A percentile compares a stretch with the other conserved stretches of the same genome.
These are phyloP conservation scores for Talaromyces sp. DNA, from an alignment of 2,329 filamentous ascomycete genomes.

Conservation along the genomic window DNA sequence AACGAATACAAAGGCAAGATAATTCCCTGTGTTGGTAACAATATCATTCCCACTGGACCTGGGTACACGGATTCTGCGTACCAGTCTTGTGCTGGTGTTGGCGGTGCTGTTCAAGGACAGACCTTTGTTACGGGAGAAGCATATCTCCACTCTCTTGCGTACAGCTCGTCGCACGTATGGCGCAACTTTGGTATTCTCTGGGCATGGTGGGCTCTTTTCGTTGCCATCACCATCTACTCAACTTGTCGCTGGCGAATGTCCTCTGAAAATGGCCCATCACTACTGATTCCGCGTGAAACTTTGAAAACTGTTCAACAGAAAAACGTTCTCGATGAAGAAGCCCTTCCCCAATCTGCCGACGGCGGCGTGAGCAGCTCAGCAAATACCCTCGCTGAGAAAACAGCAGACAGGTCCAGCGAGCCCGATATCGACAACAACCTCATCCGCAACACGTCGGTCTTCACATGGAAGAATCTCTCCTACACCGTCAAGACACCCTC, in stretches of 20 bases:
- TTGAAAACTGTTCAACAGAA: slow-evolving; percentile 35
- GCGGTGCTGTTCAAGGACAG: slow-evolving; percentile 52
- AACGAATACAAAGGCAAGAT: slow-evolving; percentile 37
- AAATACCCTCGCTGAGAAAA: slow-evolving; percentile 15
- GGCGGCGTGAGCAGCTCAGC: slow-evolving; percentile 12
- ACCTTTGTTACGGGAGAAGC: slow-evolving; percentile 55
- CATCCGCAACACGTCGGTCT: slow-evolving; percentile 62
- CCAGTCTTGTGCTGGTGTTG: slow-evolving; percentile 55
- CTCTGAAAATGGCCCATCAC: slow-evolving; percentile 51
- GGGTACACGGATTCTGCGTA: slow-evolving; percentile 25
- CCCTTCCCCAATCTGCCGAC: slow-evolving; percentile 34
- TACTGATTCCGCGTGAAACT: slow-evolving; percentile 63
- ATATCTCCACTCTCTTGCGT: slow-evolving; percentile 56
- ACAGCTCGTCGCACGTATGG: slow-evolving; percentile 54
- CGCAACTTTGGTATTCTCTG: slow-evolving; percentile 61
- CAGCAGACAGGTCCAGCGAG: slow-evolving; percentile 27
- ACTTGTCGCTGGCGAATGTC: slow-evolving; percentile 57
- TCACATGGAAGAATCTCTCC: slow-evolving; percentile 70
- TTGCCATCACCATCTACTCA: slow-evolving; percentile 55
- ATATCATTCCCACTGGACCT: slow-evolving; percentile 32
- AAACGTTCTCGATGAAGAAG: slow-evolving; percentile 23
- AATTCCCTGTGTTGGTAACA: slow-evolving; percentile 36
- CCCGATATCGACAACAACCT: slow-evolving; percentile 43
- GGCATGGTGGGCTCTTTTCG: slow-evolving; percentile 61
- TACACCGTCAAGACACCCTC: slow-evolving; percentile 64